Percentiles rank a stretch among this genome's conserved stretches.
These are phyloP conservation scores for Mycena vitilis DNA, from an alignment of 768 basidiomycete genomes.

Conservation along the genomic window DNA sequence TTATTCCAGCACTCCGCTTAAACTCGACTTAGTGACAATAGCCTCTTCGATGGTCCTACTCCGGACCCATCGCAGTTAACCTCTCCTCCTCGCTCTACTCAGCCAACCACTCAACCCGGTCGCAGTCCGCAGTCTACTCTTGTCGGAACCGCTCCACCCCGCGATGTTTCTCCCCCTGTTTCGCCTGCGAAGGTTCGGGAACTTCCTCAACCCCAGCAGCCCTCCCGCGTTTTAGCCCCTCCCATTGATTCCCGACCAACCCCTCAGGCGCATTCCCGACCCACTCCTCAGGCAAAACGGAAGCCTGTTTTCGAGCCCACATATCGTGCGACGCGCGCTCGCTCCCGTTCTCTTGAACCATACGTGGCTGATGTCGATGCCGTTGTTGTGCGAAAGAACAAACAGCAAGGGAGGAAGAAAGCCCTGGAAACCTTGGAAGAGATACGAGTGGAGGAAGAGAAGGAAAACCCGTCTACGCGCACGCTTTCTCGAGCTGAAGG, in stretches of 20 bases:
- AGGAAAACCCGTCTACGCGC: background rate
- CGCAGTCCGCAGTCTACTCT: conserved; percentile 17
- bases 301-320: conserved; percentile 3
- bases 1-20: background rate
- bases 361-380: conserved; percentile 17
- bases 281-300: background rate
- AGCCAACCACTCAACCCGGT: background rate
- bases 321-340: conserved; percentile 20
- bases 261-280: background rate
- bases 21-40: conserved; percentile 5
- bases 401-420: conserved; percentile 20
- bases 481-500: conserved; percentile 11
- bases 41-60: conserved; percentile 16
- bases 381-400: conserved; percentile 12
- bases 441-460: conserved; percentile 1
- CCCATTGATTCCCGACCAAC: too few relatives aligned
- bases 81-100: background rate
- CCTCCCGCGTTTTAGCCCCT: background rate
- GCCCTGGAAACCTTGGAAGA: conserved; percentile 18
- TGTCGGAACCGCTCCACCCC: conserved; percentile 10
- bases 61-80: background rate
- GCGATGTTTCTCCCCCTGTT: background rate
- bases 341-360: conserved; percentile 16
- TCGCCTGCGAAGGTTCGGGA: background rate
- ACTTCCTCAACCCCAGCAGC: background rate